phyloP scores from a whole-genome alignment of 1,284 basidiomycete species.

The Apiotrichum domesticum region DNA sequence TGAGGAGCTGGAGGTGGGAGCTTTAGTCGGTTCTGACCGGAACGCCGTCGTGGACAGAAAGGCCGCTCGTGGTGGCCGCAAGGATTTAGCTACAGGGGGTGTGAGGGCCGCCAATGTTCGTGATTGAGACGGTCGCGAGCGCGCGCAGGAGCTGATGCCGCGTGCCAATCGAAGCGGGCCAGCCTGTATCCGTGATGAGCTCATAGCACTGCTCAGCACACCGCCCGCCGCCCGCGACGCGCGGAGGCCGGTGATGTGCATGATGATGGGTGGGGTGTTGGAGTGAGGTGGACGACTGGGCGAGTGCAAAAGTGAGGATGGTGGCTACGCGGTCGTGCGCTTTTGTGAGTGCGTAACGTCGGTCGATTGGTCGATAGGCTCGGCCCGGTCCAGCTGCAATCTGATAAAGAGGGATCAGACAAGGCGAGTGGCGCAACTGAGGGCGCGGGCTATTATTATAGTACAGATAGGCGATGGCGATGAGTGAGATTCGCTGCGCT shows the following conservation, averaged over 20 bases:
- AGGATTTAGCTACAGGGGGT: background rate
- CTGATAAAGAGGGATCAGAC: no score
- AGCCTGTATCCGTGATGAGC: background rate
- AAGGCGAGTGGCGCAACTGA: no score
- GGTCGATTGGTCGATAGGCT: no score
- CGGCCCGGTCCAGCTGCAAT: no score
- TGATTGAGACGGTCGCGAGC: background rate
- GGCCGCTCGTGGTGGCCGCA: background rate
- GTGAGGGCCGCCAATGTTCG: background rate
- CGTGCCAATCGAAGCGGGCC: no score
- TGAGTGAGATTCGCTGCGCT: no score
- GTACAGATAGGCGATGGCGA: no score
- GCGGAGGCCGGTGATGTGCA: slow-evolving; percentile 1
- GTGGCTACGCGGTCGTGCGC: no score
- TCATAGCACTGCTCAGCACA: background rate
- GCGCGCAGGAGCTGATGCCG: background rate
- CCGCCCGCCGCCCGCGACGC: background rate
- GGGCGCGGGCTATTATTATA: no score
- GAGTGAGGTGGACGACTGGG: no score
- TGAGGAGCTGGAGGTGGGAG: background rate
- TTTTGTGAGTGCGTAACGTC: no score
- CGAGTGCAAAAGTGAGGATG: no score
- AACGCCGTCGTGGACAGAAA: background rate
- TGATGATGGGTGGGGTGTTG: background rate
- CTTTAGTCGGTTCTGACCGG: background rate